Base-by-base conservation (phyloP, 768 basidiomycete genomes). In the Trametes villosa region DNA sequence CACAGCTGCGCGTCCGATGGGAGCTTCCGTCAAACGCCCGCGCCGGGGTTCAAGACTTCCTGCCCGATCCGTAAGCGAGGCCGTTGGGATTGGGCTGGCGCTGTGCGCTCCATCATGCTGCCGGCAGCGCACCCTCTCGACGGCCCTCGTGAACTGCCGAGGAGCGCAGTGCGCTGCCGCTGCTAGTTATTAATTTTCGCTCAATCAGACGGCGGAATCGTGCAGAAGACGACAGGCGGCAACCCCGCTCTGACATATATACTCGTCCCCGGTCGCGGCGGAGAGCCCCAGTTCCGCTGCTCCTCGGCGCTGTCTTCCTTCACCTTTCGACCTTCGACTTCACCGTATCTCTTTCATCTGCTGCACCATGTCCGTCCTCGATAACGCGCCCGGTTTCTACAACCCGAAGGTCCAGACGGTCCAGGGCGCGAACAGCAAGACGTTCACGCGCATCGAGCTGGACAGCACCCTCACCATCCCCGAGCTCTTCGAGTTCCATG, bases 401-500 rank as follows among this genome's bases (percentile, higher is more conserved):
- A 57, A 42, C 26, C 56, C 56, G 38, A 41, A 57, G 47, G 48
- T 57, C 0, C 56, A 49, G n/a, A 57, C 56, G n/a, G 47, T 57
- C n/a, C 75, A 76, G 58, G 72, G 65, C 27, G 60, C 67, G 20
- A 54, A 53, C 36, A 67, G 62, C 54, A 59, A 50, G 47, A 74
- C 75, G 9, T 78, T 78, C 64, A 36, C n/a, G 17, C 63, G 65
- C 9, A 76, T 78, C 2, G 67, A 69, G 2, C 63, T 77, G 5
- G 74, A 77, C 59, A 73, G 72, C 38, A 70, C 70, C 9, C 57
- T 77, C 20, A 71, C 70, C 4, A 22, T 77, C 1, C 73, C 75
- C 11, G 67, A 78, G 60, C 49, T 78, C 11, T 73, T 69, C 34
- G 78, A 79, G 50, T 76, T 68, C 68, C 74, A 79, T 52, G 53